Conservation (phyloP, 345 rosid species). For the Eutrema japonicum region DNA sequence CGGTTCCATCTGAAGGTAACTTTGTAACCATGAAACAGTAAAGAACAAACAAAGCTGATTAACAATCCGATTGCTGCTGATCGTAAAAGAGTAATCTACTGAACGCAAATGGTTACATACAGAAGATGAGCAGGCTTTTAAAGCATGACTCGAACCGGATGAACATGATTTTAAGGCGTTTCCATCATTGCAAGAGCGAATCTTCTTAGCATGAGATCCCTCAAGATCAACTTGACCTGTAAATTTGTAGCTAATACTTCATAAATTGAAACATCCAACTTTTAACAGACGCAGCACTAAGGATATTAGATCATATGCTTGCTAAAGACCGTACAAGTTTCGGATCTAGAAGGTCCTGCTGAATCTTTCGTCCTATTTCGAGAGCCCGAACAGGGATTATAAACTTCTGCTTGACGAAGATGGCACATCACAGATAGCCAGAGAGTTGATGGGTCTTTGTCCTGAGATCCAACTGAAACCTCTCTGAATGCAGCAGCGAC, state of each 20-base stretch:
- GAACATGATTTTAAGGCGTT: constrained; percentile 40
- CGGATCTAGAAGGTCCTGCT: constrained; percentile 29
- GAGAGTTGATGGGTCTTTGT: constrained; percentile 61
- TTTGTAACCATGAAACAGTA: constrained; percentile 44
- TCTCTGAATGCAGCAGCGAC: constrained; percentile 59
- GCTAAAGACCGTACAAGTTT: constrained; percentile 17
- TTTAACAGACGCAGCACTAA: constrained; percentile 4
- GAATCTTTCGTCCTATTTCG: constrained; percentile 37
- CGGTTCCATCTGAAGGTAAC: constrained; percentile 45
- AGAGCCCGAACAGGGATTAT: constrained; percentile 47
- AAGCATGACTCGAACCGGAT: constrained; percentile 40
- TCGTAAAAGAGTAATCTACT: constrained; percentile 5
- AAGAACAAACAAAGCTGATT: constrained; percentile 9
- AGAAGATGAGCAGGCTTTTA: constrained; percentile 69
- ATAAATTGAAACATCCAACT: constrained; percentile 32
- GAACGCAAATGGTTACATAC: constrained; percentile 54
- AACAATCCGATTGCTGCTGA: constrained; percentile 12
- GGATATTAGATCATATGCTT: constrained; percentile 21
- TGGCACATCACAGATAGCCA: constrained; percentile 69
- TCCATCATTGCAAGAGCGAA: constrained; percentile 46
- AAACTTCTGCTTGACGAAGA: constrained; percentile 72
- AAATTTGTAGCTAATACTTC: constrained; percentile 30
- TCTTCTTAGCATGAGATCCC: constrained; percentile 43
- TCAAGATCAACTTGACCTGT: constrained; percentile 57
- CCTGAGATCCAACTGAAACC: constrained; percentile 60